These are phyloP conservation scores for Bipolaris oryzae DNA, from an alignment of 2,329 filamentous ascomycete species.

Conservation along the genomic window DNA sequence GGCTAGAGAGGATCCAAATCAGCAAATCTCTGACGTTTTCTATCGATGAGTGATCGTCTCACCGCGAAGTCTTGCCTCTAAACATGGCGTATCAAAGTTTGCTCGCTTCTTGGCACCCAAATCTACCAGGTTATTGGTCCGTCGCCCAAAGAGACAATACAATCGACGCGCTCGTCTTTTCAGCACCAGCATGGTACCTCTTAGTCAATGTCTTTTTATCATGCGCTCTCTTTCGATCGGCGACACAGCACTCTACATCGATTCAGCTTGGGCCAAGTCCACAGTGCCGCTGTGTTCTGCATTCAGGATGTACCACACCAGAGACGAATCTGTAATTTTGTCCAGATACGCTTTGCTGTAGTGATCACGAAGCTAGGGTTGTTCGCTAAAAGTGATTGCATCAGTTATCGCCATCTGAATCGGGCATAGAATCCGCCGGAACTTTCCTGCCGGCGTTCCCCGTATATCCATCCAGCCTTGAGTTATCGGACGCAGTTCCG, in stretches of 20 bases:
- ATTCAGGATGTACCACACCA: neutral
- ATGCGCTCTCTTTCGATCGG: neutral
- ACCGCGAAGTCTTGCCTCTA: constrained; percentile 5
- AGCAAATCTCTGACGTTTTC: neutral
- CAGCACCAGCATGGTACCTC: neutral
- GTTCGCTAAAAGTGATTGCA: neutral
- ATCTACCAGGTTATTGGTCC: neutral
- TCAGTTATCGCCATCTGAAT: constrained; percentile 1
- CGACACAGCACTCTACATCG: neutral
- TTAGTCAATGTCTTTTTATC: neutral
- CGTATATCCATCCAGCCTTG: neutral
- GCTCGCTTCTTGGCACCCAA: constrained; percentile 16
- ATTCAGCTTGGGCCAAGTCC: neutral
- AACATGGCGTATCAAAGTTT: constrained; percentile 10
- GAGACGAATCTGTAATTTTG: neutral
- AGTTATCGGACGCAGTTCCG: constrained; percentile 3
- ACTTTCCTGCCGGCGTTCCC: constrained; percentile 3
- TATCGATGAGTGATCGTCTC: neutral
- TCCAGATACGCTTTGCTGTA: neutral
- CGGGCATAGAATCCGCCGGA: constrained; percentile 13
- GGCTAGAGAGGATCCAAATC: neutral
- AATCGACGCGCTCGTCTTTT: neutral
- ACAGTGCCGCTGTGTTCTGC: neutral
- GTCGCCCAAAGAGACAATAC: neutral
- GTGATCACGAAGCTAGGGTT: neutral